A percentile compares a stretch with the other conserved stretches of the same genome.
These are phyloP conservation scores for Wickerhamomyces strasburgensis DNA, from an alignment of 805 yeast genomes.

Conservation along the genomic window DNA sequence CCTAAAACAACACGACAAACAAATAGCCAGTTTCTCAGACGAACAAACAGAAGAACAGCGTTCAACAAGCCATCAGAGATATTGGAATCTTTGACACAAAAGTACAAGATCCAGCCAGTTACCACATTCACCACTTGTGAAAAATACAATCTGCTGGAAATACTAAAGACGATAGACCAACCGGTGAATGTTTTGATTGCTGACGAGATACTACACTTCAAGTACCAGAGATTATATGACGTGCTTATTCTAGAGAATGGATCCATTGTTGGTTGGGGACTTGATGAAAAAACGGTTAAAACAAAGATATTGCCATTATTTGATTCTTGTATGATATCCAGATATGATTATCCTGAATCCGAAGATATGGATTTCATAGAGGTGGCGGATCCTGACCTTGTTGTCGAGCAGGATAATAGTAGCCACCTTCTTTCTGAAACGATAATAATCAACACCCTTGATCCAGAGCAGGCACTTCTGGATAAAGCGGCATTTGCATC, in stretches of 20 bases:
- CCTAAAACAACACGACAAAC: slow-evolving; percentile 11
- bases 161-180: neutral
- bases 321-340: slow-evolving; percentile 40
- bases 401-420: slow-evolving; percentile 20
- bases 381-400: slow-evolving; percentile 5
- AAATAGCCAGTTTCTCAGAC: slow-evolving; percentile 10
- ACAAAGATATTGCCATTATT: slow-evolving; percentile 49
- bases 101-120: slow-evolving; percentile 38
- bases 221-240: slow-evolving; percentile 40
- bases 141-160: slow-evolving; percentile 45
- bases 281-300: slow-evolving; percentile 49
- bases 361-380: slow-evolving; percentile 80
- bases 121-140: slow-evolving; percentile 74
- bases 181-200: slow-evolving; percentile 44
- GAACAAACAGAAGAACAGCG: slow-evolving; percentile 10
- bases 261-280: slow-evolving; percentile 79
- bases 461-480: slow-evolving; percentile 43
- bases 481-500: slow-evolving; percentile 88
- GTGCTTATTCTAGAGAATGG: slow-evolving; percentile 72
- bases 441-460: slow-evolving; percentile 54
- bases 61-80: slow-evolving; percentile 2
- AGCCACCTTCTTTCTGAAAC: slow-evolving; percentile 64
- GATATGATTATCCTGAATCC: slow-evolving; percentile 52
- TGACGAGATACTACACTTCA: slow-evolving; percentile 61
- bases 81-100: slow-evolving; percentile 4